Base-by-base conservation (phyloP, 345 rosid species). In the Citrus glauca region DNA sequence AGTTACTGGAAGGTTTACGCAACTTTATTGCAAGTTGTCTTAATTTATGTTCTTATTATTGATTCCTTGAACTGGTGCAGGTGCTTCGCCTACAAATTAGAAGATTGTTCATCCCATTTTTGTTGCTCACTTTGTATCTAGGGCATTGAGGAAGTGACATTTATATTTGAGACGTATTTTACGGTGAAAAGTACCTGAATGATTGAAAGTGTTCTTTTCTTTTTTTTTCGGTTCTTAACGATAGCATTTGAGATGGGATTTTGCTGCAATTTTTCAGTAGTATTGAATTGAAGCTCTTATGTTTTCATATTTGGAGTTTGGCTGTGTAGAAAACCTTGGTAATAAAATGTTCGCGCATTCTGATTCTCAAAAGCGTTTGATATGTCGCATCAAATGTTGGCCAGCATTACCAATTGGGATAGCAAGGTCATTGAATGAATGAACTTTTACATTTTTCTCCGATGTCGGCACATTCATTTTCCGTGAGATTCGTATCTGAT, bases 71-170 rank as follows among this genome's bases (percentile, higher is more conserved):
- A 74, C 66, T 40, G 40, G 22, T 75, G 78, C 71, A 75, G 78
- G 71, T 64, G 42, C 32, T n/a, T 63, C 2, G 32, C 33, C 38
- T 37, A 4, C 9, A 55, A 55, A 66, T 38, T 22, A 53, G 50
- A 74, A 48, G 70, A 42, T 56, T 24, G 37, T 11, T 65, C 11
- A 24, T 56, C 50, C 38, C 73, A 66, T 66, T 76, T 67, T 76
- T 76, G 72, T 37, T 67, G 38, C 35, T 67, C 2, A 33, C 35
- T 45, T 64, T 76, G 79, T 66, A 76, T 56, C 22, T 76, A 66
- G 72, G 68, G 50, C 25, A 76, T 38, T 75, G 33, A 56, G 79
- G 35, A 76, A 37, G 65, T 16, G 25, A 76, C 48, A 5, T 11
- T 38, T 76, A 25, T 25, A 33, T 67, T 66, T 16, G 64, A 55